Evolutionary conservation across 768 basidiomycete species (phyloP), one percentile per base, ranked within the genome.

Genomic region (Lentinula edodes): DNA sequence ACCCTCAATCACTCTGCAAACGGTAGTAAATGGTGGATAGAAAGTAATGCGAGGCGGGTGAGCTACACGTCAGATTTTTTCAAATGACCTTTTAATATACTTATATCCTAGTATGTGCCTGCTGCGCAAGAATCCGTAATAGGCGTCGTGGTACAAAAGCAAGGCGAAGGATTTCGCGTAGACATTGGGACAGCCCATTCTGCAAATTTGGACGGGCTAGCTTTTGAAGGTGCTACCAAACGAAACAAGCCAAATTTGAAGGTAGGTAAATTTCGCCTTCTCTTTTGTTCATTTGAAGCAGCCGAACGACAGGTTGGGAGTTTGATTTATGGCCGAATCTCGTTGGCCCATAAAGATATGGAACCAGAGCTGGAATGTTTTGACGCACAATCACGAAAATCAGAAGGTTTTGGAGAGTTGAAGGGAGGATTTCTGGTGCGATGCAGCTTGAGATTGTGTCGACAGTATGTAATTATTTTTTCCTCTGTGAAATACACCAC

Each of bases 361-460:
- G 97, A 99, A 59, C 95, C 97, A 0, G 97, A 99, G 69, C 77
- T 99, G 8, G 94, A 97, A 70, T 99, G 97, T 71, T 93, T 97
- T 67, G 93, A 98, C 69, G 91, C 93, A 1, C 90, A 94, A 66
- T 93, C 92, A 28, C 88, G 86, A 64, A 98, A 97, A 73, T 78
- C 94, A 1, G 92, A 93, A 62, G 96, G 94, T 0, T 98, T 91
- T 66, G 97, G 97, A 1, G 95, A 95, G 66, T 80, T 99, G 41
- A 94, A 91, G 65, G 91, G 88, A 7, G 96, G 96, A 1, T 90
- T 96, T 67, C 70, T 97, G 63, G 79, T 90, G 8, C 80, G 83
- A 39, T 91, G 91, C 67, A 93, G 93, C 67, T 75, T 98, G 50
- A 86, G 87, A 63, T 86, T 93, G 82, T 91, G 89, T 73, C 83